Base-by-base conservation (phyloP, 2,329 filamentous ascomycete species). In the Aspergillus novoparasiticus region DNA sequence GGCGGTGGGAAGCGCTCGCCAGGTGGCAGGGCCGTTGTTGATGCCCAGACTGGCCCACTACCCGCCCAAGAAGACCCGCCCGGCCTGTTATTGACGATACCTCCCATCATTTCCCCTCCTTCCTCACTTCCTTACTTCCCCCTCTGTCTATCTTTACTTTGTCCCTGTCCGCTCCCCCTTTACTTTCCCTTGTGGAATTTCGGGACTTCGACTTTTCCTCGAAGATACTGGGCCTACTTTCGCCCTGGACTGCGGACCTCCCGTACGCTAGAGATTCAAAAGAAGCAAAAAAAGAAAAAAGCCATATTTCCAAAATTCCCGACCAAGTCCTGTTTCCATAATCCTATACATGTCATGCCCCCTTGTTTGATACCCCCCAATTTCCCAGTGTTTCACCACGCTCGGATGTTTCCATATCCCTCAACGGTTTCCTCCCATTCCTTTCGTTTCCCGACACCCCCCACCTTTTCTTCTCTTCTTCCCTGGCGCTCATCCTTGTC, bases 401-500 rank as follows among this genome's bases (percentile, higher is more conserved):
- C 48, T 55, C 39, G 58, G 58, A 60, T 55, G 50, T 55, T 39
- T 45, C 45, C 36, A 39, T 46, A 58, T 54, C 56, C 56, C 36
- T 53, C 55, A 59, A 62, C 57, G 56, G 54, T 58, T 50, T 34
- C 57, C 23, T 39, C 41, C 41, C 36, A 16, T 39, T 34, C 30
- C 23, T 36, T n/a, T 50, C 11, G n/a, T 59, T 21, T 48, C 23
- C 39, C 16, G 26, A 60, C 54, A 16, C 28, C 28, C 23, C 32
- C 61, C 43, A 54, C 43, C 46, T 43, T 59, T 32, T 64, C 54
- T 63, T 62, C 63, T 67, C 56, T 48, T 64, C 58, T 72, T 58
- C 58, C 60, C 66, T 75, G 72, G 73, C 73, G 73, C 73, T 74
- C 73, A 73, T 74, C 71, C 59, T 60, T 57, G 60, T 54, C 54